phyloP scores from a whole-genome alignment of 2,329 filamentous ascomycete genomes.

The Diaporthe aspalathi region DNA sequence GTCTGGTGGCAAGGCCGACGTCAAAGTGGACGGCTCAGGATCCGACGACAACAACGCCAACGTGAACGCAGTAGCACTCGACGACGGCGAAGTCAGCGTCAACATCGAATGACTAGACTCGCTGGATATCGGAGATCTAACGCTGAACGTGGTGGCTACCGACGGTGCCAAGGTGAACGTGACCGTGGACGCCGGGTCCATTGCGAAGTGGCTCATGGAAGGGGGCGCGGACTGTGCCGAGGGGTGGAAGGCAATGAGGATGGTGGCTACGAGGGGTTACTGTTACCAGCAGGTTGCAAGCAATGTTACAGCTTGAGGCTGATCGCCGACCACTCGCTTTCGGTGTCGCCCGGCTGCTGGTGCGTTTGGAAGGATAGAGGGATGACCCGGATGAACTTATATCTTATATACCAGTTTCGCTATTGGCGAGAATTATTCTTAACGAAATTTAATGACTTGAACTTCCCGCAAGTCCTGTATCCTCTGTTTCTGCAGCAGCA shows the following conservation, averaged over 20 bases:
- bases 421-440: background rate
- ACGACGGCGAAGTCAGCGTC: constrained; percentile 4
- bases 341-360: background rate
- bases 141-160: constrained; percentile 10
- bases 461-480: background rate
- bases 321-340: background rate
- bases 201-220: background rate
- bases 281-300: constrained; percentile 12
- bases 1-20: background rate
- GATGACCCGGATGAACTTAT: background rate
- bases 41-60: constrained; percentile 23
- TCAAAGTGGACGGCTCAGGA: constrained; percentile 10
- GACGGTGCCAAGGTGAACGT: constrained; percentile 18
- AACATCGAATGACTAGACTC: constrained; percentile 24
- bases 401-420: background rate
- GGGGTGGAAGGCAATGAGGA: constrained; percentile 22
- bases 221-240: constrained; percentile 2
- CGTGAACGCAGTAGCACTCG: constrained; percentile 4
- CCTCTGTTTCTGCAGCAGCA: background rate
- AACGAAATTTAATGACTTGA: background rate
- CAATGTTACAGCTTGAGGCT: constrained; percentile 1
- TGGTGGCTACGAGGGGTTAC: background rate
- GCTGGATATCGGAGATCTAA: constrained; percentile 16
- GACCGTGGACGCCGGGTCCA: constrained; percentile 4
- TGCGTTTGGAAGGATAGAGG: background rate